Conservation (phyloP, 2,329 filamentous ascomycete species). For the Orbilia oligospora region DNA sequence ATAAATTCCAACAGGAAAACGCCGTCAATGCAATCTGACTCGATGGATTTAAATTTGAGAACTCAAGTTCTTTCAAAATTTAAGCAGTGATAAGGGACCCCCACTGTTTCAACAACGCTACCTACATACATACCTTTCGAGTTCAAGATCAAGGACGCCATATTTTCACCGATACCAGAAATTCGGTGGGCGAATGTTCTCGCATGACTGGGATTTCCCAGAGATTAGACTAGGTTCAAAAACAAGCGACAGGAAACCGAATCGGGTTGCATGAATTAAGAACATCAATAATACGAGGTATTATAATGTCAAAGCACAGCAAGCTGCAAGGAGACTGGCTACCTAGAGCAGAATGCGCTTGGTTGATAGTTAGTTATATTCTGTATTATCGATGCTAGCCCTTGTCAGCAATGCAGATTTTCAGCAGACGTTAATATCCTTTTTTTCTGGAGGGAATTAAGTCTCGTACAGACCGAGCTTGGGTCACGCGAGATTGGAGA, state of each 20-base stretch:
- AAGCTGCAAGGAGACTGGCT: conserved; percentile 44
- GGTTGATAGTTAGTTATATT: no score
- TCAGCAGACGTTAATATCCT: conserved; percentile 22
- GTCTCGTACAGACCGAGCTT: not conserved
- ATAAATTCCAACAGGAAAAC: not conserved
- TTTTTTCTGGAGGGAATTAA: conserved; percentile 45
- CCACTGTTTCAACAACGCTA: not conserved
- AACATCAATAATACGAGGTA: conserved; percentile 33
- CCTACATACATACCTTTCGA: no score
- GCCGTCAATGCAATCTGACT: conserved; percentile 5
- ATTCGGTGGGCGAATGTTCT: conserved; percentile 12
- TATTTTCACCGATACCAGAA: not conserved
- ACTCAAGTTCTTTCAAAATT: not conserved
- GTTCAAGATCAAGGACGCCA: no score
- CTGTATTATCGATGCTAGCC: conserved; percentile 14
- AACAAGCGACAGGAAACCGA: conserved; percentile 42
- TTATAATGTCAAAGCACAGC: conserved; percentile 59
- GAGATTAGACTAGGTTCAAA: conserved; percentile 45
- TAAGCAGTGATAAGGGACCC: conserved; percentile 1
- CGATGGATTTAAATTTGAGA: not conserved
- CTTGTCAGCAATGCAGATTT: conserved; percentile 14
- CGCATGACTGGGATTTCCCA: conserved; percentile 9
- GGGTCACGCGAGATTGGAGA: conserved; percentile 34
- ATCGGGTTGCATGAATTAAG: conserved; percentile 36
- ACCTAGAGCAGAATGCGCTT: conserved; percentile 50